Percentiles rank a stretch among this genome's conserved stretches.
phyloP scores from a whole-genome alignment of 2,329 filamentous ascomycete species.

The Ophiognomonia clavigignenti-juglandacearum region DNA sequence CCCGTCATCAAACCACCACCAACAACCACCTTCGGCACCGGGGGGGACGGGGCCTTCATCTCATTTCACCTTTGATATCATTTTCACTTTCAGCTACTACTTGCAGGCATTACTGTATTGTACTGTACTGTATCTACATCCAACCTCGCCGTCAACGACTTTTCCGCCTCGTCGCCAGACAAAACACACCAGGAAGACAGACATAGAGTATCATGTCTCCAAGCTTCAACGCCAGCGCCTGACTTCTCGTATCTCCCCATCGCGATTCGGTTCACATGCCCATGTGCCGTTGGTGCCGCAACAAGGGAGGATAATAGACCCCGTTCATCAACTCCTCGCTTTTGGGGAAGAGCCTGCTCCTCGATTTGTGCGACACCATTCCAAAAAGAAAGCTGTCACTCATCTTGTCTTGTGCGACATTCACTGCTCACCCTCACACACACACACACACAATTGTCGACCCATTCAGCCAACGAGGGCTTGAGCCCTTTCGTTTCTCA shows the following conservation, averaged over 20 bases:
- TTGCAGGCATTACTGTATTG: no score
- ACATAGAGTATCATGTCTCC: constrained; percentile 2
- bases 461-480: background rate
- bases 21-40: background rate
- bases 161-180: background rate
- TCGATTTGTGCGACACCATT: constrained; percentile 11
- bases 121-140: background rate
- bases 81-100: no score
- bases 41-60: background rate
- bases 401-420: constrained; percentile 14
- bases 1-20: constrained; percentile 14
- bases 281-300: background rate
- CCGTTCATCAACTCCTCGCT: no score
- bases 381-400: no score
- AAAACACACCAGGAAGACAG: no score
- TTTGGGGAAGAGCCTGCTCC: constrained; percentile 10
- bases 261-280: constrained; percentile 1
- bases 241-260: background rate
- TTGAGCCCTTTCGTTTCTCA: background rate
- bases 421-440: constrained; percentile 6
- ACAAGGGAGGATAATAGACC: constrained; percentile 4
- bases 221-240: background rate
- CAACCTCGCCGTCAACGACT: background rate
- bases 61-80: no score
- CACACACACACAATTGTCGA: background rate